Evolutionary conservation across 2,329 filamentous ascomycete species (phyloP).

Genomic region (Epichloe hybrida): DNA sequence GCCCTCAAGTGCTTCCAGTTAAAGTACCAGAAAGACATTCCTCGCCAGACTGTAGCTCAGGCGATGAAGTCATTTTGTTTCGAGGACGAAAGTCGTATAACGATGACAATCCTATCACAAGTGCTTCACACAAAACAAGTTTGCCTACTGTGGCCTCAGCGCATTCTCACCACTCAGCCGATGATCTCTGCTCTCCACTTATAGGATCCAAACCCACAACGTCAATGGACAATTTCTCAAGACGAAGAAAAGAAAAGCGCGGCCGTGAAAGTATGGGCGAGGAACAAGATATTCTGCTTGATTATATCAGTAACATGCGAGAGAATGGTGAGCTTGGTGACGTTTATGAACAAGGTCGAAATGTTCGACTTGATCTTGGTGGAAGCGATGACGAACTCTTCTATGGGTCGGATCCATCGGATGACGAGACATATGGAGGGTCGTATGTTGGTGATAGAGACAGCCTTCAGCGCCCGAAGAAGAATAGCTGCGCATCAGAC

Average conservation of each 20-base stretch:
- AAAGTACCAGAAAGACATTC: constrained; percentile 9
- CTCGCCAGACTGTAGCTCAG: constrained; percentile 31
- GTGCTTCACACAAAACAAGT: not conserved
- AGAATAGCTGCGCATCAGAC: not conserved
- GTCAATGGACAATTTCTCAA: not conserved
- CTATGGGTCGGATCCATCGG: not conserved
- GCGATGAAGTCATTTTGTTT: constrained; percentile 56
- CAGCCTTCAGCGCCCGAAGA: not conserved
- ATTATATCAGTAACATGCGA: constrained; percentile 58
- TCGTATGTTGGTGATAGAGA: not conserved
- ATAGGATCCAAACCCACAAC: not conserved
- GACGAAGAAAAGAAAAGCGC: not conserved
- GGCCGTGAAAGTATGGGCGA: not conserved
- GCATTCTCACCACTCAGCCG: not conserved
- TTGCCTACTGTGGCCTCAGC: not conserved
- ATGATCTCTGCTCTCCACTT: not conserved
- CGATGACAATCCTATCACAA: not conserved
- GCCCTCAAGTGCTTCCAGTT: not conserved
- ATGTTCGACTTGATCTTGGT: constrained; percentile 20
- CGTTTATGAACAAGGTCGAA: constrained; percentile 46
- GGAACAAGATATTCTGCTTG: constrained; percentile 45
- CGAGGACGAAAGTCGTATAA: constrained; percentile 32
- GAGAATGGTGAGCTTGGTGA: constrained; percentile 44
- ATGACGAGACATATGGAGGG: not conserved
- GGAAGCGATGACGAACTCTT: constrained; percentile 13